These are phyloP conservation scores for Curvularia sp. DNA, from an alignment of 2,329 filamentous ascomycete species.

Conservation along the genomic window DNA sequence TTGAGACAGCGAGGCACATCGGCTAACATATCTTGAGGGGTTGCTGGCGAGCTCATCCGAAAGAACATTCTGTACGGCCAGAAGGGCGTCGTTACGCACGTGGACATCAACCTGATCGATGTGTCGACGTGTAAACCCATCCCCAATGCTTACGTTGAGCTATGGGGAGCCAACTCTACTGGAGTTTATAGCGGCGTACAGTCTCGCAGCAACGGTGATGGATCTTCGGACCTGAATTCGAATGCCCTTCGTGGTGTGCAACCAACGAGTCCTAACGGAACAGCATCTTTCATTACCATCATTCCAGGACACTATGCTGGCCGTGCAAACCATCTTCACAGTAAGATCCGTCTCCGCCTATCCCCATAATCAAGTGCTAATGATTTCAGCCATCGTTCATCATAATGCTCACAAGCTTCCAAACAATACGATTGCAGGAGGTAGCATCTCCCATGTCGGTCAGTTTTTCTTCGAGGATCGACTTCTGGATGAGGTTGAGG, in stretches of 20 bases:
- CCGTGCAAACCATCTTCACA: slow-evolving; percentile 44
- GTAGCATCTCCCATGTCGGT: slow-evolving; percentile 65
- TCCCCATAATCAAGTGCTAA: neutral
- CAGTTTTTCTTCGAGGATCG: slow-evolving; percentile 70
- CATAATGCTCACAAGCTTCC: slow-evolving; percentile 50
- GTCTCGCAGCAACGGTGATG: slow-evolving; percentile 44
- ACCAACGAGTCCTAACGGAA: slow-evolving; percentile 55
- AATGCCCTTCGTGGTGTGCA: slow-evolving; percentile 59
- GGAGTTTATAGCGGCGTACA: slow-evolving; percentile 59
- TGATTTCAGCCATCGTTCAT: slow-evolving; percentile 43
- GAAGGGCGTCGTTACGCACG: slow-evolving; percentile 57
- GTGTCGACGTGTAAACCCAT: slow-evolving; percentile 61
- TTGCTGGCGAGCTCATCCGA: slow-evolving; percentile 60
- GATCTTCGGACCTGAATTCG: slow-evolving; percentile 37
- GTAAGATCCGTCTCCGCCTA: slow-evolving; percentile 21
- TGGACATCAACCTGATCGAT: slow-evolving; percentile 63
- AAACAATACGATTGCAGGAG: slow-evolving; percentile 61
- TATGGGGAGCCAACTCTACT: slow-evolving; percentile 54
- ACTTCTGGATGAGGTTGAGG: slow-evolving; percentile 61
- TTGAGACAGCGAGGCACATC: slow-evolving; percentile 1
- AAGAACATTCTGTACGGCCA: slow-evolving; percentile 58
- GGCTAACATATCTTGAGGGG: slow-evolving; percentile 34
- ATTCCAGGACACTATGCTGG: slow-evolving; percentile 54
- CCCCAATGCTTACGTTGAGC: slow-evolving; percentile 58
- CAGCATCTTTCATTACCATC: slow-evolving; percentile 58